phyloP scores from a whole-genome alignment of 768 basidiomycete genomes.

The Lactarius evosmus region DNA sequence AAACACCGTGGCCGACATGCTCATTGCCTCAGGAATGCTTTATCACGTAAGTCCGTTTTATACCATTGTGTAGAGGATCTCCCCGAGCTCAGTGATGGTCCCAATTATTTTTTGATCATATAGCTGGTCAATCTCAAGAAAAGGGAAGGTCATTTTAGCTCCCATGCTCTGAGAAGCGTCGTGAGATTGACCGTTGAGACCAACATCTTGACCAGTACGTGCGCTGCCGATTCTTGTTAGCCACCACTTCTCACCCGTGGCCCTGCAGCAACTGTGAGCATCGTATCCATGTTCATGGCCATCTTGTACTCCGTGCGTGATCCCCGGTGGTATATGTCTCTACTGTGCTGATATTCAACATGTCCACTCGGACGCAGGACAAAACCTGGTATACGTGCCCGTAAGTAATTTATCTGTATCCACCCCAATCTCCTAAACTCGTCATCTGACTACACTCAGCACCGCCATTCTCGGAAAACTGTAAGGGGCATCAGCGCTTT shows the following conservation, averaged over 20 bases:
- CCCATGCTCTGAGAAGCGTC: conserved; percentile 21
- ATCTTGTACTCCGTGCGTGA: conserved; percentile 10
- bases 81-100: neutral
- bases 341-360: neutral
- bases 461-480: conserved; percentile 19
- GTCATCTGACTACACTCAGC: neutral
- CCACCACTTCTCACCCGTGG: neutral
- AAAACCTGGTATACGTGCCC: conserved; percentile 18
- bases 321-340: neutral
- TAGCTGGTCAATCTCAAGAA: conserved; percentile 1
- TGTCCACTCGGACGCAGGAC: neutral
- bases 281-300: neutral
- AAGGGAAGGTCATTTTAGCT: neutral
- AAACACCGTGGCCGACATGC: conserved; percentile 2
- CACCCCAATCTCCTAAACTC: too few species aligned
- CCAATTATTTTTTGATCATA: neutral
- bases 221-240: neutral
- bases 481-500: conserved; percentile 13
- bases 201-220: conserved; percentile 26
- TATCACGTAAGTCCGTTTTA: conserved; percentile 1
- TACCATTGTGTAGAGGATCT: neutral
- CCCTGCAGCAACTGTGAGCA: conserved; percentile 5
- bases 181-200: conserved; percentile 32
- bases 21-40: conserved; percentile 12
- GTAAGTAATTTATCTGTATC: conserved; percentile 2